Evolutionary conservation across 495 filamentous ascomycete genomes (phyloP).

Genomic region (Glutinoglossum americanum): DNA sequence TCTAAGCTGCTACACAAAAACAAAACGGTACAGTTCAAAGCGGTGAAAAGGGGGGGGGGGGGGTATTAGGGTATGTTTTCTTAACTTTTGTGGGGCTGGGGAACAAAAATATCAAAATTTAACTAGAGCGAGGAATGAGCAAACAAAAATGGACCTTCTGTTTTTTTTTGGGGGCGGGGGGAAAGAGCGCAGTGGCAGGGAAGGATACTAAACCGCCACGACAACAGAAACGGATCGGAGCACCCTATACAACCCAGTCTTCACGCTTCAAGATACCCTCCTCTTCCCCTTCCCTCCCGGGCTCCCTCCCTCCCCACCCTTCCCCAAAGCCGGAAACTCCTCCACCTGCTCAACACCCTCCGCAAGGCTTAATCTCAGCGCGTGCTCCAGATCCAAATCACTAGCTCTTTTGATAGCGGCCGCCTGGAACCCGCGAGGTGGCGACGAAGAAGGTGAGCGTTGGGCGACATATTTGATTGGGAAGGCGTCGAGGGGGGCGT

Average conservation of each 20-base stretch:
- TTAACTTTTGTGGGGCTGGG: too few relatives aligned
- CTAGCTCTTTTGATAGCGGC: slow-evolving; percentile 15
- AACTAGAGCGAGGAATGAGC: too few relatives aligned
- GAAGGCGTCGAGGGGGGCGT: not conserved
- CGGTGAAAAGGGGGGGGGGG: too few relatives aligned
- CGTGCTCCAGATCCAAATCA: slow-evolving; percentile 63
- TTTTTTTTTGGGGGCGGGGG: too few relatives aligned
- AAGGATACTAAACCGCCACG: not conserved
- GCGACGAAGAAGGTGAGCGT: slow-evolving; percentile 17
- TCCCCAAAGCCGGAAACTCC: slow-evolving; percentile 34
- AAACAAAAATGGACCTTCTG: too few relatives aligned
- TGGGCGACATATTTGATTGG: not conserved
- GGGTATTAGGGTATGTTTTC: too few relatives aligned
- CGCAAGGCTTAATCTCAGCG: slow-evolving; percentile 62
- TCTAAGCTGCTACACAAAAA: too few relatives aligned
- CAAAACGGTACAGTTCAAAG: too few relatives aligned
- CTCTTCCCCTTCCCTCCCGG: slow-evolving; percentile 21
- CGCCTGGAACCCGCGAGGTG: slow-evolving; percentile 4
- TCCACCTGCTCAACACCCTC: slow-evolving; percentile 33
- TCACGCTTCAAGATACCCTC: not conserved
- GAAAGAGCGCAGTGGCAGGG: too few relatives aligned
- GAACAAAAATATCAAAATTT: too few relatives aligned
- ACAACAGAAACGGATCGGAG: not conserved
- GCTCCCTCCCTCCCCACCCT: slow-evolving; percentile 18
- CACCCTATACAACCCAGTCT: not conserved